Percentiles rank a stretch among this genome's conserved stretches.
phyloP scores from a whole-genome alignment of 805 yeast species.

The Wickerhamomyces pijperi region DNA sequence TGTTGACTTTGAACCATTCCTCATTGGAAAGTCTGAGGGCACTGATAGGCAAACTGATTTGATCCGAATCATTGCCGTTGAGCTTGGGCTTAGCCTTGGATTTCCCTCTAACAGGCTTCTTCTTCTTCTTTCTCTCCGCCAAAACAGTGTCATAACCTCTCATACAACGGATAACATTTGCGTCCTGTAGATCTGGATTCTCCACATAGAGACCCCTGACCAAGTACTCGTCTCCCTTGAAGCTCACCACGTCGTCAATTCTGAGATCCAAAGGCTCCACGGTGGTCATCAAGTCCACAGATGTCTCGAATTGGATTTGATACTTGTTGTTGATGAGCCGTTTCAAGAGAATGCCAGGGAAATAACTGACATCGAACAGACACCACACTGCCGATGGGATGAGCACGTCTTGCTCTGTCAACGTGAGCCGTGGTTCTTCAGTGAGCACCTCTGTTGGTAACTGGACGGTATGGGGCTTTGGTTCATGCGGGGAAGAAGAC shows the following conservation, averaged over 20 bases:
- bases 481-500: too few relatives aligned
- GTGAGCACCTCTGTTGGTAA: slow-evolving; percentile 3
- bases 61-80: too few relatives aligned
- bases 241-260: slow-evolving; percentile 41
- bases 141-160: slow-evolving; percentile 49
- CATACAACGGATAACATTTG: slow-evolving; percentile 34
- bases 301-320: slow-evolving; percentile 25
- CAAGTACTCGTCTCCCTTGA: slow-evolving; percentile 24
- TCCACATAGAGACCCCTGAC: slow-evolving; percentile 36
- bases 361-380: slow-evolving; percentile 33
- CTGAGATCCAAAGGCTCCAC: slow-evolving; percentile 35
- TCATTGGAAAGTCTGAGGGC: slow-evolving; percentile 21
- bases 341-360: slow-evolving; percentile 34
- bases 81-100: too few relatives aligned
- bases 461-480: too few relatives aligned
- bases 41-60: slow-evolving; percentile 14
- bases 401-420: slow-evolving; percentile 20
- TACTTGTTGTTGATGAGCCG: slow-evolving; percentile 25
- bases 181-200: slow-evolving; percentile 6
- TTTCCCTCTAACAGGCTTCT: not conserved
- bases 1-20: slow-evolving; percentile 24
- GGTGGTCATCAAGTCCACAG: slow-evolving; percentile 10
- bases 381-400: slow-evolving; percentile 41
- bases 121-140: slow-evolving; percentile 18
- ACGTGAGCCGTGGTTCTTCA: slow-evolving; percentile 2